Evolutionary conservation across 257 asterid genomes (phyloP), one percentile per base, ranked within the genome.

Genomic region (Penstemon barbatus): DNA sequence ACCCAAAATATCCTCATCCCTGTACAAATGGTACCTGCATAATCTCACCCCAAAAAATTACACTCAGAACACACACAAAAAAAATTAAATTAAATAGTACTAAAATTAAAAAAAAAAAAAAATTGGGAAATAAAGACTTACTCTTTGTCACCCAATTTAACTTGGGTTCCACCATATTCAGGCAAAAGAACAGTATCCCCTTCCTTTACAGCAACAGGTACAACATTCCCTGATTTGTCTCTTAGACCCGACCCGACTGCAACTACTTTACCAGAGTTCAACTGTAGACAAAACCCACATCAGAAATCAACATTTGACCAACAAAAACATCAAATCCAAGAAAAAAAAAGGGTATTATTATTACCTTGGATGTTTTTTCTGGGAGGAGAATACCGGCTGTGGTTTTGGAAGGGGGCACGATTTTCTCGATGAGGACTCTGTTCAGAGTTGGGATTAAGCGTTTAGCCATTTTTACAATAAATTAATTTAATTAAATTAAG

Each of bases 161-260:
- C 89, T 79, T 82, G 84, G 55, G 97, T 90, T 8, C 98, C 98
- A 13, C 98, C 97, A 15, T 90, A 92, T 6, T 92, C 98, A 9
- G 98, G 97, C 83, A 92, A 77, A 61, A 92, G 89, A 69, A 92
- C 97, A 6, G 89, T 85, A 57, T 92, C 97, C 0, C 98, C 98
- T 78, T 86, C 97, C 74, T 92, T 92, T 33, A 92, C 90, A 65
- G 89, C 87, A 4, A 84, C 83, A 0, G 98, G 97, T n/a, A 90
- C 83, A 10, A 4, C 6, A 63, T 83, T 81, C 61, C 97, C 97
- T 1, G 80, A 10, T 56, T 83, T 83, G 77, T 82, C 89, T 6
- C 45, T 80, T 56, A 77, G 58, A 3, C 98, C 98, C n/a, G 91
- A 90, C 8, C 97, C 98, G 51, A 86, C 86, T 8, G 97, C 95